These are phyloP conservation scores for Emiliania huxleyi DNA, from an alignment of 78 protist species.

Conservation along the genomic window DNA sequence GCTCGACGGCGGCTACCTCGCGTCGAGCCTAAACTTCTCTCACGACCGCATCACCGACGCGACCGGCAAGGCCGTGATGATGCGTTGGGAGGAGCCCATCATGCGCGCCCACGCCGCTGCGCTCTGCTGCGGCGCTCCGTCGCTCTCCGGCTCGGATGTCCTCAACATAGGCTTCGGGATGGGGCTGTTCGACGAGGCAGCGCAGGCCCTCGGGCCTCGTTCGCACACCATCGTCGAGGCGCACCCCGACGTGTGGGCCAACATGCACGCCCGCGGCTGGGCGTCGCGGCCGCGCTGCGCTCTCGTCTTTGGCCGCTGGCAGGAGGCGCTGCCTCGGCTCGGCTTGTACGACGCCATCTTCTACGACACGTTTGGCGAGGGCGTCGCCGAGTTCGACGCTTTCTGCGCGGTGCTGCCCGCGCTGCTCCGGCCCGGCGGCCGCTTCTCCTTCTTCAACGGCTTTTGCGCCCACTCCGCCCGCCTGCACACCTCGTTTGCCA, in stretches of 20 bases:
- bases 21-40: no score
- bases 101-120: constrained; percentile 39
- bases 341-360: constrained; percentile 20
- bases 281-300: neutral
- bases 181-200: constrained; percentile 39
- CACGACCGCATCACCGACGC: no score
- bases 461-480: neutral
- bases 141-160: constrained; percentile 8
- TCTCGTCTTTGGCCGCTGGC: constrained; percentile 6
- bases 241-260: constrained; percentile 19
- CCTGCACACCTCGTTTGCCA: no score
- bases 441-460: constrained; percentile 43
- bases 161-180: constrained; percentile 50
- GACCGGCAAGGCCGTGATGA: constrained; percentile 42
- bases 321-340: constrained; percentile 7
- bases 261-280: neutral
- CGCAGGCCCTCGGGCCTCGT: neutral
- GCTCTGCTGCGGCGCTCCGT: no score
- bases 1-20: no score
- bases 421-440: constrained; percentile 16
- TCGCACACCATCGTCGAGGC: constrained; percentile 51
- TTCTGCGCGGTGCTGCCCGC: constrained; percentile 21
- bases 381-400: neutral
- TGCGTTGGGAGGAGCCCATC: constrained; percentile 42
- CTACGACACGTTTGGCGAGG: constrained; percentile 39